Evolutionary conservation across 805 yeast genomes (phyloP).

Genomic region (Candida tallmaniae): DNA sequence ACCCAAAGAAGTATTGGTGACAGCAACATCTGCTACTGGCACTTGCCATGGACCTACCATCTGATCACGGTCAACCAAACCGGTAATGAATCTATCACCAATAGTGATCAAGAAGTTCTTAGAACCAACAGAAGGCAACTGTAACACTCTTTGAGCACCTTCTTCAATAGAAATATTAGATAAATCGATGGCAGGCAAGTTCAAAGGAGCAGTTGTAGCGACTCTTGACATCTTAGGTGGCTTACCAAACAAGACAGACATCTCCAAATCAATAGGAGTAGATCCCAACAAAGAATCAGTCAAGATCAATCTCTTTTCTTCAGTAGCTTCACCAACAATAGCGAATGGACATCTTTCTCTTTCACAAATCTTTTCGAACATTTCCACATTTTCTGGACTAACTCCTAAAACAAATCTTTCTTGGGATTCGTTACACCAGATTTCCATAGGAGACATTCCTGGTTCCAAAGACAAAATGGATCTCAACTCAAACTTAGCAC

Average conservation of each 20-base stretch:
- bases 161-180: conserved; percentile 43
- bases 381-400: conserved; percentile 65
- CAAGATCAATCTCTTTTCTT: conserved; percentile 75
- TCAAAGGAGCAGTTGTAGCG: conserved; percentile 59
- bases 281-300: conserved; percentile 73
- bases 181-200: conserved; percentile 38
- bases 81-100: conserved; percentile 97
- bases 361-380: conserved; percentile 74
- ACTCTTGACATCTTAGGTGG: conserved; percentile 91
- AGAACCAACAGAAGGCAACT: conserved; percentile 91
- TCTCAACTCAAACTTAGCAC: conserved; percentile 90
- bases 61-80: conserved; percentile 94
- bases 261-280: conserved; percentile 91
- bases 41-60: conserved; percentile 99
- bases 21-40: conserved; percentile 98
- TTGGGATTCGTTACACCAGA: conserved; percentile 99
- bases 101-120: conserved; percentile 94
- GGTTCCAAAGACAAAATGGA: conserved; percentile 88
- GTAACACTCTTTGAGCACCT: conserved; percentile 77
- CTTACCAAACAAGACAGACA: conserved; percentile 93
- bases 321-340: conserved; percentile 91
- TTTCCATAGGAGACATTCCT: conserved; percentile 99
- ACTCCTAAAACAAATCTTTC: conserved; percentile 96
- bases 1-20: conserved; percentile 87
- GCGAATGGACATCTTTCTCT: conserved; percentile 97